phyloP scores from a whole-genome alignment of 441 rosid species.

The Corymbia citriodora region DNA sequence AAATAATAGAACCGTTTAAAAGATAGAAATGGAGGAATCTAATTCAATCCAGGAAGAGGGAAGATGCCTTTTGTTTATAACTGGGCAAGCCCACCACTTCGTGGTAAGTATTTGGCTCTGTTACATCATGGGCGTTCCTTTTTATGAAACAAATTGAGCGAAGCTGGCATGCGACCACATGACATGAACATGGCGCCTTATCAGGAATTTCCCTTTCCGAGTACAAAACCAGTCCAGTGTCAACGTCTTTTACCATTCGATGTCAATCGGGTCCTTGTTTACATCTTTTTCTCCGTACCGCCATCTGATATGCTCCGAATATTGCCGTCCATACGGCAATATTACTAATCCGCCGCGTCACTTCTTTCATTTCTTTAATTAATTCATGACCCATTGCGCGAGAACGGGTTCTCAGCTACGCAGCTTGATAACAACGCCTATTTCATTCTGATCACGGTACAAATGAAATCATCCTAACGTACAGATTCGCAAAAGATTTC shows the following conservation, averaged over 20 bases:
- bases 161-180: background rate
- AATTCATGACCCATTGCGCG: background rate
- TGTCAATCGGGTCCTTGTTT: background rate
- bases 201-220: background rate
- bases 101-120: background rate
- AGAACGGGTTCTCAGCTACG: background rate
- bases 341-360: background rate
- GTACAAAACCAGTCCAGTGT: background rate
- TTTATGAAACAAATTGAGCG: background rate
- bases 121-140: background rate
- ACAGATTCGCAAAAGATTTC: background rate
- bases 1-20: background rate
- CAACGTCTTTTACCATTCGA: background rate
- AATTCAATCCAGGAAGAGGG: background rate
- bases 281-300: background rate
- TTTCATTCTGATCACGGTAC: background rate
- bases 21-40: background rate
- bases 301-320: background rate
- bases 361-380: background rate
- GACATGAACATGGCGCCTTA: background rate
- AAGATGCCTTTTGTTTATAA: background rate
- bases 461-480: background rate
- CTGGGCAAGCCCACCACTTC: background rate
- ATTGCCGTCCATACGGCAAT: background rate
- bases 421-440: background rate